Evolutionary conservation across 1,139 yeast genomes (phyloP), one percentile per base, ranked within the genome.

Genomic region (Candida albicans): DNA sequence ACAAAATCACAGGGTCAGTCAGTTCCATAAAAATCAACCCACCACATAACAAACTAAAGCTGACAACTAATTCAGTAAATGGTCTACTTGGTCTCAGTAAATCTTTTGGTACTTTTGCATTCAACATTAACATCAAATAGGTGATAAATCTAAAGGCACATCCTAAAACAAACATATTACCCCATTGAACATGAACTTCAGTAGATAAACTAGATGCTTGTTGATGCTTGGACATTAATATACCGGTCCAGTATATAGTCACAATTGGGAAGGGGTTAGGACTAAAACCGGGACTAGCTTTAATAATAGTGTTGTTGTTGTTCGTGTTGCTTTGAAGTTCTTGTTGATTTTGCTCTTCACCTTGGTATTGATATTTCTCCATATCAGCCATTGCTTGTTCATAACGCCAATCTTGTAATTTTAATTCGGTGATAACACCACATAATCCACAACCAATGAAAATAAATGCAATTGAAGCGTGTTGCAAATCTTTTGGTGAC

Each of bases 161-260:
- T 2, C 89, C 98, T 51, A 80, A 75, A 13, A 90, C 77, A 49
- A 93, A 73, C 57, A 93, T 65, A 46, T 77, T 75, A 5, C 99
- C 99, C 99, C 99, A 93, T 67, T 89, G 97, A 42, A 77, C 68
- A 62, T 93, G 99, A 49, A 93, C 79, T 30, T 68, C 71, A 1
- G 98, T 88, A 1, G 96, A 82, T 29, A 86, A 75, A 39, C 64
- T 70, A 0, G 93, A 82, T 3, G 91, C 88, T 65, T 93, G 99
- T 39, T 82, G 83, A 64, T 93, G 99, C 63, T 85, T 88, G 2
- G 97, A 89, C 99, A 93, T 93, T 50, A 93, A 73, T n/a, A 85
- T 75, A 24, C 99, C 99, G 0, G 98, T 93, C 96, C 97, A 93
- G 65, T 87, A 93, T 33, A 93, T 87, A 9, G 95, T 89, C 52